phyloP scores from a whole-genome alignment of 441 rosid genomes.

The Gossypium davidsonii region DNA sequence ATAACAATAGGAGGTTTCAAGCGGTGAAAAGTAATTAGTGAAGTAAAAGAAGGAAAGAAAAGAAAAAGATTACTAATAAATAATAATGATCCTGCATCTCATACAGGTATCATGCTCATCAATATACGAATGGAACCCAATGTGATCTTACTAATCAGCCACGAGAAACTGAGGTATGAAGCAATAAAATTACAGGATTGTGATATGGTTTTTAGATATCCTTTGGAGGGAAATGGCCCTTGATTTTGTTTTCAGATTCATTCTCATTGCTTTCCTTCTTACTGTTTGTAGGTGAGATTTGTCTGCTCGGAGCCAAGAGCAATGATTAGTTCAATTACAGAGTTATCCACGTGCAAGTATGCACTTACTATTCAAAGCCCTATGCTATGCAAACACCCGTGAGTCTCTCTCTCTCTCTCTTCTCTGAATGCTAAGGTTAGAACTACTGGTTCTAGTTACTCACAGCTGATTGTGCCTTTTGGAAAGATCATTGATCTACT shows the following conservation, averaged over 20 bases:
- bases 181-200: not conserved
- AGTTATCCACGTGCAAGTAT: conserved; percentile 94
- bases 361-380: conserved; percentile 79
- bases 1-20: not conserved
- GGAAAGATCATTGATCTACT: not conserved
- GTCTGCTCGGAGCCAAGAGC: conserved; percentile 86
- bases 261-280: not conserved
- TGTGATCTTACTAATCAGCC: conserved; percentile 87
- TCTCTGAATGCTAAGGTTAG: not conserved
- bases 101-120: conserved; percentile 82
- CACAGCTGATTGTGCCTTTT: not conserved
- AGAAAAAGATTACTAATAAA: not conserved
- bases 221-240: not conserved
- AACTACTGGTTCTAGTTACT: not conserved
- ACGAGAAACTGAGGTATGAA: conserved; percentile 77
- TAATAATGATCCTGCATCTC: not conserved
- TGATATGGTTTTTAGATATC: not conserved
- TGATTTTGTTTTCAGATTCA: not conserved
- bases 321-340: conserved; percentile 84
- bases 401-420: conserved; percentile 27
- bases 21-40: not conserved
- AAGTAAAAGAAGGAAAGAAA: not conserved
- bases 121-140: conserved; percentile 65
- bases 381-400: conserved; percentile 89
- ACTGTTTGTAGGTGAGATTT: conserved; percentile 69